These are phyloP conservation scores for Rhipidocladum racemiflorum DNA, from an alignment of 176 grass and related monocot species.

Conservation along the genomic window DNA sequence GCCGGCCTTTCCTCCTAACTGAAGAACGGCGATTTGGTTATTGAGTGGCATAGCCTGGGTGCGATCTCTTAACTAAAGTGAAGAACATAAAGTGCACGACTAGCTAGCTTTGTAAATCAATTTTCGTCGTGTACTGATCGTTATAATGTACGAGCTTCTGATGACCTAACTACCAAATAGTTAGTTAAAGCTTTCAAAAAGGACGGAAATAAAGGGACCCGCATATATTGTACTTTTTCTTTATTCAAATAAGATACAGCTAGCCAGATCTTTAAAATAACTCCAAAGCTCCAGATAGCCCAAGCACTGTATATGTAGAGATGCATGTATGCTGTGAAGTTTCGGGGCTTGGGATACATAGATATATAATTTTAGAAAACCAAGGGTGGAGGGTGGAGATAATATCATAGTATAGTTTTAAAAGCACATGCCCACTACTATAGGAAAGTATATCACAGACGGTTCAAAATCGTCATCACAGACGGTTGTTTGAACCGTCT, in stretches of 20 bases:
- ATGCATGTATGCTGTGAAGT: no score
- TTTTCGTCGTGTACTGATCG: neutral
- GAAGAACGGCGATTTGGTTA: conserved; percentile 9
- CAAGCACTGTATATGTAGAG: no score
- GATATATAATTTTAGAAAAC: neutral
- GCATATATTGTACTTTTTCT: neutral
- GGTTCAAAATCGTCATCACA: no score
- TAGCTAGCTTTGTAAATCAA: neutral
- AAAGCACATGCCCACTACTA: no score
- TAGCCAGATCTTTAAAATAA: no score
- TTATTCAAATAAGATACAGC: no score
- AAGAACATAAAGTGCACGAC: neutral
- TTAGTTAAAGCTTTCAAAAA: neutral
- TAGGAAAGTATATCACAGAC: no score
- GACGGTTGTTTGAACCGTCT: no score
- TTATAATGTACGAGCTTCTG: neutral
- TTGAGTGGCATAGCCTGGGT: neutral
- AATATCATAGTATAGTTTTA: neutral
- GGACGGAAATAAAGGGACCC: neutral
- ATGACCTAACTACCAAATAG: conserved; percentile 6
- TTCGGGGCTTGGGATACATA: neutral
- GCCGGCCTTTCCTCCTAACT: conserved; percentile 36
- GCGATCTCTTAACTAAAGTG: neutral
- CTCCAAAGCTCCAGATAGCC: no score
- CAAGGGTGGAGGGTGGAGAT: neutral